Evolutionary conservation across 176 grass and related monocot species (phyloP).

Genomic region (Carex pumila): DNA sequence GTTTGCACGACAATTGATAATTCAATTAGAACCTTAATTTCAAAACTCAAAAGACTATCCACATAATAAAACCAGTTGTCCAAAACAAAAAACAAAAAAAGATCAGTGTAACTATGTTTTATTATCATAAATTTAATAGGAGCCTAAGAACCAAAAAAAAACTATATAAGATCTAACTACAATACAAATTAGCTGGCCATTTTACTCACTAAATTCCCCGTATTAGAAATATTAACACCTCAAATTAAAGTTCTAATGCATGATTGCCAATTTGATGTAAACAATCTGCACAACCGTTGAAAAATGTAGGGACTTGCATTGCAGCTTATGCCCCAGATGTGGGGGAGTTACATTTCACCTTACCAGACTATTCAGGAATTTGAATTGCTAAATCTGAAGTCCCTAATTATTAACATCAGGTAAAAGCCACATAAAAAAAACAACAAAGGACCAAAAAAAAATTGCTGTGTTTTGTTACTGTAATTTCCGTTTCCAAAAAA

Average conservation of each 20-base stretch:
- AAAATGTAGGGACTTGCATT: not conserved
- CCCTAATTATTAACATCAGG: not conserved
- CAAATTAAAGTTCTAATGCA: not conserved
- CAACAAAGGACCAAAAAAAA: too few species aligned
- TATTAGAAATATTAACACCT: not conserved
- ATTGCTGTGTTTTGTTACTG: too few species aligned
- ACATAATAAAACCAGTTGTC: not conserved
- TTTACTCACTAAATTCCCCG: not conserved
- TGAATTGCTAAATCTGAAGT: not conserved
- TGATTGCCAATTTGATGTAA: not conserved
- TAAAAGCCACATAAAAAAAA: not conserved
- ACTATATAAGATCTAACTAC: not conserved
- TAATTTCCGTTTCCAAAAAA: not conserved
- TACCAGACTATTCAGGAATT: not conserved
- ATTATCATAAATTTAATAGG: not conserved
- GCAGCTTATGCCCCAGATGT: not conserved
- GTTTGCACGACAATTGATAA: not conserved
- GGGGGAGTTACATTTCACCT: not conserved
- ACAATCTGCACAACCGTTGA: not conserved
- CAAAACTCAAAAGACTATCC: not conserved
- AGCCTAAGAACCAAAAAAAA: not conserved
- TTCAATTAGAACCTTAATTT: not conserved
- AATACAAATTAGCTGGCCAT: not conserved
- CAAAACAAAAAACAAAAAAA: not conserved
- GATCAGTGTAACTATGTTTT: not conserved